Base-by-base conservation (phyloP, 805 yeast genomes). In the Blastobotrys mokoenaii region DNA sequence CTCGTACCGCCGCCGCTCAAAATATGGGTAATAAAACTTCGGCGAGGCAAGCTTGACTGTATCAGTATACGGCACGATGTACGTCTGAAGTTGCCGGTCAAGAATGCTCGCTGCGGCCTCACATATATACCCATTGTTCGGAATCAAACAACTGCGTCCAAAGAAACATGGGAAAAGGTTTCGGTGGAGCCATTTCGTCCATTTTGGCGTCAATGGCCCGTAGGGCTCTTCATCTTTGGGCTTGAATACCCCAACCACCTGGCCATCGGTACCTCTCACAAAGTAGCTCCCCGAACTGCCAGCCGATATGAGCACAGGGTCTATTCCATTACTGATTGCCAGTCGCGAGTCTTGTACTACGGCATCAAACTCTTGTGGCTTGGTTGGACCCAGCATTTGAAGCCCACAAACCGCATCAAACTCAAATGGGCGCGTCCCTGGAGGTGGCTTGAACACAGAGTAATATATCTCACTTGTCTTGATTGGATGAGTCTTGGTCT, bases 201-300 rank as follows among this genome's bases (percentile, higher is more conserved):
- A 80, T 58, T 82, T 82, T 1, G 89, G 88, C 3, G 84, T 77
- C 43, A 82, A 56, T 1, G 87, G 85, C 0, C 88, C 89, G 56
- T 82, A 82, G 0, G 88, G 89, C 53, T 82, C 88, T 59, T 82
- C 89, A 60, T 82, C 87, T 56, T 80, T 81, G 3, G 89, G 89
- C 58, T 82, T 82, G 67, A 82, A 82, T 1, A 82, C 79, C 0
- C 81, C 88, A 12, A 71, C 71, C 10, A 69, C 70, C 36, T 62
- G 53, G 30, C 63, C 60, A 1, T 49, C 29, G 1, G 64, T 49
- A 40, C 66, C 64, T 48, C 64, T 70, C 1, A 81, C 66, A 57
- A 82, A 82, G 56, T 82, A 82, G 44, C 82, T 76, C 1, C 89
- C 89, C 0, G 84, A 77, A 1, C 85, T 79, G 0, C 89, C 89